Percentiles rank a stretch among this genome's conserved stretches.
Evolutionary conservation across 176 grass and related monocot species (phyloP).

Genomic region (Raddia distichophylla): DNA sequence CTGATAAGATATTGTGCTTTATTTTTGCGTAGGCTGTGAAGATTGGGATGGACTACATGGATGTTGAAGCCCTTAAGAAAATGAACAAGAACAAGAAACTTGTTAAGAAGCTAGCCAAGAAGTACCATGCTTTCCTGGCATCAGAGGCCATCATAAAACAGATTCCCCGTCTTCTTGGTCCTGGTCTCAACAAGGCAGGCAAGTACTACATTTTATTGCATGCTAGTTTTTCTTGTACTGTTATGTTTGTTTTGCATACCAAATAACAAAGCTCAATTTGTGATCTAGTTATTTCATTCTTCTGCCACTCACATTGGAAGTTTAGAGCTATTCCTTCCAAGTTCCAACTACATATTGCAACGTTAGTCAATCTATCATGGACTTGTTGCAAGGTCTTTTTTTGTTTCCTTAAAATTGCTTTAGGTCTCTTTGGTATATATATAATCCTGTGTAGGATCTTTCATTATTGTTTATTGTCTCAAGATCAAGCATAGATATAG

Average conservation of each 20-base stretch:
- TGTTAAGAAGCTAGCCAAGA: constrained; percentile 94
- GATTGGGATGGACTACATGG: constrained; percentile 93
- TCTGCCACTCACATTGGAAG: background rate
- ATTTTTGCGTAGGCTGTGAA: constrained; percentile 69
- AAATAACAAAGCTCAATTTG: background rate
- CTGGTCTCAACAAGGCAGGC: constrained; percentile 99
- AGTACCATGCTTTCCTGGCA: constrained; percentile 93
- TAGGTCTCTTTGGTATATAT: background rate
- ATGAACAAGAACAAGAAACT: constrained; percentile 99
- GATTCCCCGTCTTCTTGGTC: constrained; percentile 95
- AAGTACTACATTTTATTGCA: constrained; percentile 31
- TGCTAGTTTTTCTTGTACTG: background rate
- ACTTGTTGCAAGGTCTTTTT: background rate
- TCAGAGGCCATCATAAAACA: constrained; percentile 98
- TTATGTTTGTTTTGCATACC: background rate
- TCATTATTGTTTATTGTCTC: background rate
- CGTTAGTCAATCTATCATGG: background rate
- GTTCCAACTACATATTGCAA: background rate
- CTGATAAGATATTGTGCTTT: background rate
- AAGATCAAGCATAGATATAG: background rate
- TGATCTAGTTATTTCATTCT: background rate
- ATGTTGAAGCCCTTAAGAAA: constrained; percentile 87
- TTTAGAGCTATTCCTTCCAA: background rate
- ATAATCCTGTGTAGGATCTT: background rate
- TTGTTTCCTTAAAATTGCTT: background rate